Evolutionary conservation across 139 green algal genomes (phyloP).

Genomic region (Diplosphaera chodatii): DNA sequence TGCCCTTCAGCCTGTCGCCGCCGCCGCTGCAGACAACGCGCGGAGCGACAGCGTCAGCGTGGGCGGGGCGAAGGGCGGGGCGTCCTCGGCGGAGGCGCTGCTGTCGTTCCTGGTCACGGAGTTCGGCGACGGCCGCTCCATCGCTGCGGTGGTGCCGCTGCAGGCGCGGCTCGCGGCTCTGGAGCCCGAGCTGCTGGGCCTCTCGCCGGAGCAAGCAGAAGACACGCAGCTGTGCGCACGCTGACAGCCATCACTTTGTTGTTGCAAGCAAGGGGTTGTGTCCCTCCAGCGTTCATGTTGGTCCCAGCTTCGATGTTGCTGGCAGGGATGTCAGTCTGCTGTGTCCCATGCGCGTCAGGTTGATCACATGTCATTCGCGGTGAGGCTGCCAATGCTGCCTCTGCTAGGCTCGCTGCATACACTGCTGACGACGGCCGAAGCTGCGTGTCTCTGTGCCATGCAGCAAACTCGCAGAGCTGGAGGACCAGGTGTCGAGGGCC

Average conservation of each 20-base stretch:
- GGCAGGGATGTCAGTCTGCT: no score
- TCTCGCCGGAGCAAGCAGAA: conserved; percentile 12
- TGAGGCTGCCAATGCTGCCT: not conserved
- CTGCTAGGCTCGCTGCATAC: not conserved
- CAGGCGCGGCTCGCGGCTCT: conserved; percentile 4
- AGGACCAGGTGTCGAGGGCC: not conserved
- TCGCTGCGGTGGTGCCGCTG: conserved; percentile 8
- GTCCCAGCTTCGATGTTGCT: no score
- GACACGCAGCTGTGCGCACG: conserved; percentile 10
- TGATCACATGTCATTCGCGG: not conserved
- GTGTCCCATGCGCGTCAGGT: not conserved
- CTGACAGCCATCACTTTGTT: no score
- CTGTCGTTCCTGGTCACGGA: conserved; percentile 6
- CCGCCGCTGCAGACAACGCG: not conserved
- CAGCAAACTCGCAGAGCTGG: conserved; percentile 15
- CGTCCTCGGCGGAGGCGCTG: conserved; percentile 7
- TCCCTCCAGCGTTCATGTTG: no score
- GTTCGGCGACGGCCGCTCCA: conserved; percentile 14
- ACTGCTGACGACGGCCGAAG: not conserved
- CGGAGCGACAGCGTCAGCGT: not conserved
- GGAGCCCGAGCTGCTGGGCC: conserved; percentile 16
- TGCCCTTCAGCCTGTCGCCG: no score
- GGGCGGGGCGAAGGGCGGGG: not conserved
- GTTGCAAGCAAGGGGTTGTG: no score
- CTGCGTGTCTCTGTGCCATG: not conserved